A percentile compares a stretch with the other conserved stretches of the same genome.
These are phyloP conservation scores for Aspergillus sergii DNA, from an alignment of 2,329 filamentous ascomycete genomes.

Conservation along the genomic window DNA sequence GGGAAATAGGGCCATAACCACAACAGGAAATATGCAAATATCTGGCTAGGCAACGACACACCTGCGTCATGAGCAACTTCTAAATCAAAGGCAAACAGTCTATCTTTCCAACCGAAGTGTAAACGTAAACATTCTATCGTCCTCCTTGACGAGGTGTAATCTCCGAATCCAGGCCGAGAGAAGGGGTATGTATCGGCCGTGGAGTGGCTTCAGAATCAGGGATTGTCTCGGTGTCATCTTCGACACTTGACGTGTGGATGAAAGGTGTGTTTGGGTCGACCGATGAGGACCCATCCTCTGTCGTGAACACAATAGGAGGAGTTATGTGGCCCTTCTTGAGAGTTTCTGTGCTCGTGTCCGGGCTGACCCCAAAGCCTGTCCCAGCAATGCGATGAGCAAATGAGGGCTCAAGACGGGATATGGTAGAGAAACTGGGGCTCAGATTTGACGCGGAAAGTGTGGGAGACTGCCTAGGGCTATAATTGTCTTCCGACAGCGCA, in stretches of 20 bases:
- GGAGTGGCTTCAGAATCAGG: constrained; percentile 38
- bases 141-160: constrained; percentile 30
- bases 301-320: constrained; percentile 29
- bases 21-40: not conserved
- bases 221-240: constrained; percentile 26
- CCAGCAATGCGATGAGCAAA: constrained; percentile 14
- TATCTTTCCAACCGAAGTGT: constrained; percentile 3
- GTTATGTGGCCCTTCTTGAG: constrained; percentile 32
- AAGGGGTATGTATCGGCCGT: constrained; percentile 34
- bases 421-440: constrained; percentile 5
- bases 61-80: not conserved
- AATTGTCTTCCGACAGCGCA: constrained; percentile 30
- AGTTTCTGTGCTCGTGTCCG: constrained; percentile 12
- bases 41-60: not conserved
- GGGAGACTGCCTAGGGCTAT: constrained; percentile 27
- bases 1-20: constrained; percentile 1
- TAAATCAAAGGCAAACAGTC: constrained; percentile 2
- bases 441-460: constrained; percentile 18
- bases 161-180: constrained; percentile 28
- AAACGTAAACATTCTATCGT: constrained; percentile 22
- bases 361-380: constrained; percentile 7
- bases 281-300: not conserved
- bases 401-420: constrained; percentile 12
- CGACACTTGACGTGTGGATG: constrained; percentile 22
- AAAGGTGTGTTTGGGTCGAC: constrained; percentile 22